Percentiles rank a stretch among this genome's conserved stretches.
Evolutionary conservation across 2,329 filamentous ascomycete species (phyloP).

Genomic region (Beauveria asiatica): DNA sequence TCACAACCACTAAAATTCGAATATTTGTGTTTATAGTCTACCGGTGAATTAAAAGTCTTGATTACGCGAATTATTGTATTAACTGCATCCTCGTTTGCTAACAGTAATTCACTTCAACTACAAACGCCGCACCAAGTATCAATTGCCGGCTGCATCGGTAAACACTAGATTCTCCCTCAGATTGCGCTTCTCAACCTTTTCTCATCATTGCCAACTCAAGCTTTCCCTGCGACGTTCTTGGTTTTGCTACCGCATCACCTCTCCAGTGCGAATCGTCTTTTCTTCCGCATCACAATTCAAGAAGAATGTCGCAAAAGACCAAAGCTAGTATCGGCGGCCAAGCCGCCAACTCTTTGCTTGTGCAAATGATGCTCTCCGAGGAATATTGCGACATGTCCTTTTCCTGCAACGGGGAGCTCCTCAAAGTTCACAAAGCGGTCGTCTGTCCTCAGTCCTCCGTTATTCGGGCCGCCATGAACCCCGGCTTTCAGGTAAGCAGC

Average conservation of each 20-base stretch:
- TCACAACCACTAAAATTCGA: background rate
- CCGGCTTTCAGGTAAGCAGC: background rate
- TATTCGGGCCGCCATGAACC: background rate
- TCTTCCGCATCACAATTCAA: background rate
- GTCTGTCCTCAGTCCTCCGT: background rate
- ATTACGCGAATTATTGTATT: background rate
- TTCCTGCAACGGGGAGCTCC: background rate
- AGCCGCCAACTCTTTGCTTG: background rate
- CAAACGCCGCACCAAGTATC: background rate
- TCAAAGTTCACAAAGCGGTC: constrained; percentile 10
- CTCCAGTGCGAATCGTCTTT: no score
- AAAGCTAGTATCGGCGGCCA: no score
- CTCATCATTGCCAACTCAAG: no score
- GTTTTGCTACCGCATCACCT: no score
- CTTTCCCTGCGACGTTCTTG: no score
- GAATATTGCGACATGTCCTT: background rate
- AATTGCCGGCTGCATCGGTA: no score
- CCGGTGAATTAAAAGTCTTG: background rate
- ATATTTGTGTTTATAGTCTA: background rate
- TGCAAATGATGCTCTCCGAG: background rate
- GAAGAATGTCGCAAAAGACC: background rate
- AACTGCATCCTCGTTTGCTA: no score
- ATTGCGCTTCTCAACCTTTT: no score
- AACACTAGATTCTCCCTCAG: no score
- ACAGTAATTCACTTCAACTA: background rate